Percentiles rank a stretch among this genome's conserved stretches.
phyloP scores from a whole-genome alignment of 2,329 filamentous ascomycete species.

The Scytalidium lignicola region DNA sequence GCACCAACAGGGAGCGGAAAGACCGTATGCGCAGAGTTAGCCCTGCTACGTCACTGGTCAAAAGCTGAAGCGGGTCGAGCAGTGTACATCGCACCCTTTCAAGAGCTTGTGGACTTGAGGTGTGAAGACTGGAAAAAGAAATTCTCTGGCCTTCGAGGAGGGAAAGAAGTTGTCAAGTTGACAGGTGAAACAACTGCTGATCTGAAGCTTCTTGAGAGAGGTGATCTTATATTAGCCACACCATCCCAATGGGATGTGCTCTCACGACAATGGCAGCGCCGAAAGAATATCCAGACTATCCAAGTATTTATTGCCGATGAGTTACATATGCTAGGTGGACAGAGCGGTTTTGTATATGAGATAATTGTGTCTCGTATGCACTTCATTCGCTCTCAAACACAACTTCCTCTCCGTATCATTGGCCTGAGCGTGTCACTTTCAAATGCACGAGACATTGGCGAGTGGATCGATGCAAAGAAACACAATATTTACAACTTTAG shows the following conservation, averaged over 20 bases:
- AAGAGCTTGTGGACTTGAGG: slow-evolving; percentile 81
- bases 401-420: slow-evolving; percentile 79
- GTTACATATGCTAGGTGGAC: slow-evolving; percentile 85
- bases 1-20: slow-evolving; percentile 95
- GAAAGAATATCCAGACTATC: slow-evolving; percentile 90
- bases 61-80: slow-evolving; percentile 68
- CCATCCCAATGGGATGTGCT: slow-evolving; percentile 94
- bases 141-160: slow-evolving; percentile 65
- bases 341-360: slow-evolving; percentile 86
- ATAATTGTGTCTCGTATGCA: slow-evolving; percentile 97
- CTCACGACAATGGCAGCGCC: slow-evolving; percentile 91
- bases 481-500: slow-evolving; percentile 99
- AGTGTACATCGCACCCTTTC: slow-evolving; percentile 91
- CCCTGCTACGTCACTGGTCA: slow-evolving; percentile 82
- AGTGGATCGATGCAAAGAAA: slow-evolving; percentile 97
- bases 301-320: slow-evolving; percentile 93
- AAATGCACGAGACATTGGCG: slow-evolving; percentile 88
- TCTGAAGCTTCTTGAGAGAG: slow-evolving; percentile 78
- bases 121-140: slow-evolving; percentile 82
- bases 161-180: slow-evolving; percentile 87
- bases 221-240: slow-evolving; percentile 87
- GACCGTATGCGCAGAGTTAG: slow-evolving; percentile 94
- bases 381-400: slow-evolving; percentile 84
- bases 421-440: slow-evolving; percentile 88
- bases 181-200: slow-evolving; percentile 90